Base-by-base conservation (phyloP, 768 basidiomycete species). In the Macrolepiota albuminosa region DNA sequence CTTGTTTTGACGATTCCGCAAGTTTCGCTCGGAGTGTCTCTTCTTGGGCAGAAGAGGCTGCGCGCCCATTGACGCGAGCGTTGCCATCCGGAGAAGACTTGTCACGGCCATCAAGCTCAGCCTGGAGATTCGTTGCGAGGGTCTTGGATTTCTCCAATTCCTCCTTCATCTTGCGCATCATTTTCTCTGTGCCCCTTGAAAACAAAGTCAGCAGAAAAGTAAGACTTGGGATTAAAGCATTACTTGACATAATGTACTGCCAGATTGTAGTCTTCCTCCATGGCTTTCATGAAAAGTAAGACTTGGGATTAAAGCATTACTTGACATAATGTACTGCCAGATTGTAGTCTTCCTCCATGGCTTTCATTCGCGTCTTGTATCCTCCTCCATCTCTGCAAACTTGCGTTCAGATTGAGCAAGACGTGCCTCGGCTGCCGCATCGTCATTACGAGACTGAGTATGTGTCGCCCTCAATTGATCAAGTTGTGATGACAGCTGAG, bases 241-340 rank as follows among this genome's bases (percentile, higher is more conserved):
- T 72, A 93, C 92, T 98, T 98, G 66, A 98, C 95, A 74, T 97
- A 98, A 70, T 94, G 91, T 57, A 98, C 95, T 14, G 97, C 96
- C 54, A 95, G 85, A 68, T 95, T 91, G 72, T 99, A 98, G 68
- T 98, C 96, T 50, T 91, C 86, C 73, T 98, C 95, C 74, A 98
- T 85, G 70, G 95, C 91, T 66, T 87, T 84, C 75, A 95, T 82
- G n/a, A n/a, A n/a, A n/a, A n/a, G n/a, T n/a, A n/a, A n/a, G n/a
- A n/a, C n/a, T n/a, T 31, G n/a, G 61, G 63, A 59, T 52, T 9
- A 6, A 42, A 53, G 63, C 75, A 88, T 77, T 72, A 93, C 92
- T 98, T 98, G 66, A 98, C 95, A 74, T 97, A 98, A 70, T 94
- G 91, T 57, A 98, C 95, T 14, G 97, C 96, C 54, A 95, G 85